Percentiles rank a stretch among this genome's conserved stretches.
Evolutionary conservation across 108 stramenopile genomes (phyloP).

Genomic region (Stephanodiscus triporus): DNA sequence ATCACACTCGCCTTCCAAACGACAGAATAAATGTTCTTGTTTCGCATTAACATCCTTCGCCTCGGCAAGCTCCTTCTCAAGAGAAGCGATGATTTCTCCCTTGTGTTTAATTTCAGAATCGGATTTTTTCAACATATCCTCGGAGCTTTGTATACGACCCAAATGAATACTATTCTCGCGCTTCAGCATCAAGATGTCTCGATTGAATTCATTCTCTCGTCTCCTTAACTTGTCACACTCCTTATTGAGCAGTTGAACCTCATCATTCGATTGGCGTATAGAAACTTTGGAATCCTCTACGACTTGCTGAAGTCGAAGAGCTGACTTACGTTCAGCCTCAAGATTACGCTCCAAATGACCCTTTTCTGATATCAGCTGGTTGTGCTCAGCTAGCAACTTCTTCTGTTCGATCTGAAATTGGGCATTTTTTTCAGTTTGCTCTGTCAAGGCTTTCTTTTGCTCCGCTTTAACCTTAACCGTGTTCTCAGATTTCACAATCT

Average conservation of each 20-base stretch:
- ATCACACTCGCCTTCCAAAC: slow-evolving; percentile 75
- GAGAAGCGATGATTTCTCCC: slow-evolving; percentile 56
- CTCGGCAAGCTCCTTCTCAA: slow-evolving; percentile 65
- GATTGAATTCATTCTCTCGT: slow-evolving; percentile 27
- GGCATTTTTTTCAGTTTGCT: slow-evolving; percentile 8
- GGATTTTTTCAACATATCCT: slow-evolving; percentile 56
- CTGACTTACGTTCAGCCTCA: slow-evolving; percentile 27
- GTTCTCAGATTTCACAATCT: slow-evolving; percentile 16
- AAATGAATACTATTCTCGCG: slow-evolving; percentile 49
- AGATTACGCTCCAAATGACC: slow-evolving; percentile 34
- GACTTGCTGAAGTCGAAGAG: slow-evolving; percentile 25
- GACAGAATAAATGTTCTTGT: slow-evolving; percentile 37
- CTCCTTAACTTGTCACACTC: slow-evolving; percentile 26
- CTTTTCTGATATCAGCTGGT: slow-evolving; percentile 35
- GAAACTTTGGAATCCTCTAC: slow-evolving; percentile 42
- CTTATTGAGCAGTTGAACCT: slow-evolving; percentile 31
- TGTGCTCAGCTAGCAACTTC: slow-evolving; percentile 17
- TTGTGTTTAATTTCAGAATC: slow-evolving; percentile 57
- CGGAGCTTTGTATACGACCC: slow-evolving; percentile 42
- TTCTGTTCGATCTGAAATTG: slow-evolving; percentile 19
- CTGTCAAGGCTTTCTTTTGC: slow-evolving; percentile 25
- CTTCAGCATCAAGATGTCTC: slow-evolving; percentile 38
- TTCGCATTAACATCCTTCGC: slow-evolving; percentile 60
- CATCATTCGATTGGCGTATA: slow-evolving; percentile 20
- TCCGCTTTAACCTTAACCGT: slow-evolving; percentile 20